Percentiles rank a stretch among this genome's conserved stretches.
These are phyloP conservation scores for Aspergillus ochraceoroseus DNA, from an alignment of 2,329 filamentous ascomycete genomes.

Conservation along the genomic window DNA sequence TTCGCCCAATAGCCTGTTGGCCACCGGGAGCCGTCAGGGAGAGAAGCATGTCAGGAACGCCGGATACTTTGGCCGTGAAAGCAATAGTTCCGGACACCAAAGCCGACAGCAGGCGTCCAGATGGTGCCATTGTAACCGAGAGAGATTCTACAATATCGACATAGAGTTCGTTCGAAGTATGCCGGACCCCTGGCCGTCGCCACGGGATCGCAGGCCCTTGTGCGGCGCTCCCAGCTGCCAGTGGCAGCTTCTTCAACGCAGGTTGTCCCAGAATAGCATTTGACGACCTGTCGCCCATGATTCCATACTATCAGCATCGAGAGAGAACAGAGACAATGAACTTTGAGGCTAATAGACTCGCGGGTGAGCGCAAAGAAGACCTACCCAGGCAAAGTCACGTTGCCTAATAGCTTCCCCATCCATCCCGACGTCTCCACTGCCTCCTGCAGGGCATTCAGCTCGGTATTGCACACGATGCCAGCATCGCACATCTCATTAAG, in stretches of 20 bases:
- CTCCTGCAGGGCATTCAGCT: conserved; percentile 87
- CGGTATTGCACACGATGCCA: conserved; percentile 81
- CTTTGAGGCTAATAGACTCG: no score
- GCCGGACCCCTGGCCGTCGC: conserved; percentile 84
- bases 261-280: conserved; percentile 42
- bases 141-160: conserved; percentile 92
- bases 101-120: conserved; percentile 78
- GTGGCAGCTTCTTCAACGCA: conserved; percentile 41
- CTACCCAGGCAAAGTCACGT: conserved; percentile 75
- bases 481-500: conserved; percentile 95
- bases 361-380: no score
- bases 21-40: conserved; percentile 74
- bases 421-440: conserved; percentile 87
- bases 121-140: conserved; percentile 81
- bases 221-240: conserved; percentile 32
- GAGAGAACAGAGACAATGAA: no score
- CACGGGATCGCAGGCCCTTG: conserved; percentile 65
- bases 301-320: background rate
- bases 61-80: conserved; percentile 92
- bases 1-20: conserved; percentile 66
- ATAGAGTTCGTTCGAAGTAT: conserved; percentile 96
- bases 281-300: conserved; percentile 29
- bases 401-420: conserved; percentile 81
- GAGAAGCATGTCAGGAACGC: conserved; percentile 83
- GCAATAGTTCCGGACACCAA: conserved; percentile 88